Base-by-base conservation (phyloP, 495 filamentous ascomycete species). In the Rusavskia elegans region DNA sequence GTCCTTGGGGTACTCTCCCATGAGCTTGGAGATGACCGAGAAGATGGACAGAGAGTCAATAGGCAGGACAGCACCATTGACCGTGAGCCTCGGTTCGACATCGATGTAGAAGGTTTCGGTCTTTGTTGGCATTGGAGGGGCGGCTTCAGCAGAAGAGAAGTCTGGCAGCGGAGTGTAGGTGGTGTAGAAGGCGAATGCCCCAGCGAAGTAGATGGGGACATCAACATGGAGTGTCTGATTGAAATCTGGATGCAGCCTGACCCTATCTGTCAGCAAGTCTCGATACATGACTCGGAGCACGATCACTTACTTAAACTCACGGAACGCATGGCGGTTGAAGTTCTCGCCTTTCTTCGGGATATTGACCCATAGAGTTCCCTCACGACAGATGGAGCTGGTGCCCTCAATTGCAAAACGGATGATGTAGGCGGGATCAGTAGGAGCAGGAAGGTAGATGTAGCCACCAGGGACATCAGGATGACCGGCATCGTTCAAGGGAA, bases 21-120 rank as follows among this genome's bases (percentile, higher is more conserved):
- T 90, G 72, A 95, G 95, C 67, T 97, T 99, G 51, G 89, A 95
- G 53, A 97, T 83, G 36, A 90, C 72, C n/a, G 93, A 96, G 66
- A 90, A 93, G 42, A 95, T 79, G 0, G 88, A 92, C 8, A 99
- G 72, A 0, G 93, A 85, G 57, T 86, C 81, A 51, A 96, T 72
- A 7, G 92, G 87, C 59, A 96, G 64, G 8, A 77, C 71, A 19
- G 72, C 70, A 37, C 80, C 76, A 14, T 82, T 77, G 19, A 96
- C 72, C 9, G 80, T 76, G 57, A 99, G 73, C n/a, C 72, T 75
- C 1, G 93, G 92, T 8, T 81, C 82, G 4, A 99, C 88, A 70
- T 96, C 89, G 64, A 98, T 88, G 67, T 95, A 96, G 66, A 88
- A 88, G 36, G 77, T 68, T 5, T 73, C 71, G 0, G 89, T 95